Evolutionary conservation across 2,329 filamentous ascomycete genomes (phyloP).

Genomic region (Chrysoporthe cubensis): DNA sequence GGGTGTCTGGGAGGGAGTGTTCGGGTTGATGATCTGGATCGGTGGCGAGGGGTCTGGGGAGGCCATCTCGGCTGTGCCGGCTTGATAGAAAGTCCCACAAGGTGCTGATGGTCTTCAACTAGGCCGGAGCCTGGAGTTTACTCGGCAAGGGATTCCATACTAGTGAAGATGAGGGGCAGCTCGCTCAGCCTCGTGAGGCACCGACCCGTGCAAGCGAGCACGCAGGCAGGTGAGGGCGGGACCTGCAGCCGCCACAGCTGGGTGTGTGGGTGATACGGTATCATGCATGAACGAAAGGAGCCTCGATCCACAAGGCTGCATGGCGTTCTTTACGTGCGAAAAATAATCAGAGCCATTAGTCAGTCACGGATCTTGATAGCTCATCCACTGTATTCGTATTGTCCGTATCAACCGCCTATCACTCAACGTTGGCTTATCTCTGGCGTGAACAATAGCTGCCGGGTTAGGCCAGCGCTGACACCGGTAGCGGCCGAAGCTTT

Average conservation of each 20-base stretch:
- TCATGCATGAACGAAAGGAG: too few species aligned
- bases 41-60: neutral
- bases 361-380: neutral
- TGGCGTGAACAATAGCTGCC: constrained; percentile 11
- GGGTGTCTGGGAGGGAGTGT: constrained; percentile 14
- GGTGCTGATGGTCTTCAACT: neutral
- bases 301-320: neutral
- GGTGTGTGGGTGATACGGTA: neutral
- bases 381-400: neutral
- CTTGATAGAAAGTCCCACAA: neutral
- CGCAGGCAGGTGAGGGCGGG: too few species aligned
- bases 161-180: neutral
- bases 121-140: neutral
- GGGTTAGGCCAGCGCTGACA: constrained; percentile 8
- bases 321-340: too few species aligned
- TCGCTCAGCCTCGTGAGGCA: constrained; percentile 13
- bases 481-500: constrained; percentile 16
- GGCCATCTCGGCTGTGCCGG: neutral
- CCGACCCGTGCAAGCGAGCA: neutral
- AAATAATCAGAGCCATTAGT: neutral
- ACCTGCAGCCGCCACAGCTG: too few species aligned
- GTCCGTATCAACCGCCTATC: constrained; percentile 7
- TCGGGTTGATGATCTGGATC: constrained; percentile 26
- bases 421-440: constrained; percentile 14
- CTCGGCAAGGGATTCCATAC: neutral